Conservation (phyloP, 75 land plant species). For the Larix kaempferi region DNA sequence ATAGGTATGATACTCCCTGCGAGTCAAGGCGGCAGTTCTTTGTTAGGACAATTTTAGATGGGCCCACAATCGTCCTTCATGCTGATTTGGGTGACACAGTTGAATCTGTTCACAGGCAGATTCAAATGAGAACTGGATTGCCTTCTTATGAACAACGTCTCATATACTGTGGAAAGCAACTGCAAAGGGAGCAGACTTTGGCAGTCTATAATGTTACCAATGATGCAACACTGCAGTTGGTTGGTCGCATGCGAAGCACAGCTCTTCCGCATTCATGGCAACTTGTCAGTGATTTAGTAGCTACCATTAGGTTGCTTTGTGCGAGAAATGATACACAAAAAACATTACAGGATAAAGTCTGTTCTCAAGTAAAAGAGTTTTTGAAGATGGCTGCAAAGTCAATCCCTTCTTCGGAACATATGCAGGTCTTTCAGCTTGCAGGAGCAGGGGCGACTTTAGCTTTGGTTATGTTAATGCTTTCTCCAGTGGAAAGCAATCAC, state of each 20-base stretch:
- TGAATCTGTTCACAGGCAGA: slow-evolving; percentile 49
- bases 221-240: slow-evolving; percentile 67
- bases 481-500: slow-evolving; percentile 31
- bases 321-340: slow-evolving; percentile 4
- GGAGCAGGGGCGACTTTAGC: slow-evolving; percentile 52
- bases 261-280: slow-evolving; percentile 73
- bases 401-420: slow-evolving; percentile 36
- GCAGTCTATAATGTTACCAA: slow-evolving; percentile 47
- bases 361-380: slow-evolving; percentile 44
- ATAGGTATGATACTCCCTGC: not conserved
- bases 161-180: slow-evolving; percentile 77
- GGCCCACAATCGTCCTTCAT: slow-evolving; percentile 61
- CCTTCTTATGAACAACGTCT: slow-evolving; percentile 75
- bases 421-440: slow-evolving; percentile 60
- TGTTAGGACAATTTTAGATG: slow-evolving; percentile 48
- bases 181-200: slow-evolving; percentile 63
- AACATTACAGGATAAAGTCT: not conserved
- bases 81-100: slow-evolving; percentile 60
- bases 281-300: slow-evolving; percentile 58
- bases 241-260: slow-evolving; percentile 80
- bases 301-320: slow-evolving; percentile 31
- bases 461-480: slow-evolving; percentile 62
- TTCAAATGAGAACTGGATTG: slow-evolving; percentile 51
- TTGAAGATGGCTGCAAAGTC: slow-evolving; percentile 36
- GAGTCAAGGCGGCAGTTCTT: slow-evolving; percentile 61